phyloP scores from a whole-genome alignment of 2,329 filamentous ascomycete genomes.

The Colletotrichum incanum region DNA sequence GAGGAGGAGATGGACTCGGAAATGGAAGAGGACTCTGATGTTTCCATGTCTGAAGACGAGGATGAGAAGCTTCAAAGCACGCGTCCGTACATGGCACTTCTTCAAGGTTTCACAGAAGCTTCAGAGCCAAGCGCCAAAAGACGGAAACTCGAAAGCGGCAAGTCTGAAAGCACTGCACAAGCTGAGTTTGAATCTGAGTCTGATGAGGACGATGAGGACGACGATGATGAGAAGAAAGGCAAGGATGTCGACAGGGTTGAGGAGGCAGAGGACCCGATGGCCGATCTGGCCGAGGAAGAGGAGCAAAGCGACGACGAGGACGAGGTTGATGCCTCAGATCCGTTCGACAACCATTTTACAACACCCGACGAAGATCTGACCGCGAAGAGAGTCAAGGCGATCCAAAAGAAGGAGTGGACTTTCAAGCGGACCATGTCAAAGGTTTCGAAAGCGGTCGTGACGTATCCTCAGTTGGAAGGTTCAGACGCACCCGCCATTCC shows the following conservation, averaged over 20 bases:
- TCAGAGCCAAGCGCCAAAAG: slow-evolving; percentile 67
- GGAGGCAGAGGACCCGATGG: slow-evolving; percentile 42
- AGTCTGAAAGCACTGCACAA: slow-evolving; percentile 44
- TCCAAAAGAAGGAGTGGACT: slow-evolving; percentile 67
- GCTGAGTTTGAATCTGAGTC: slow-evolving; percentile 40
- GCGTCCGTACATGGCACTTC: slow-evolving; percentile 70
- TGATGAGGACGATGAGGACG: slow-evolving; percentile 44
- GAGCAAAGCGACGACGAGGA: slow-evolving; percentile 46
- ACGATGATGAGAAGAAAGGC: slow-evolving; percentile 50
- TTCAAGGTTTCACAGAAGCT: slow-evolving; percentile 70
- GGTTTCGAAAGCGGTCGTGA: slow-evolving; percentile 64
- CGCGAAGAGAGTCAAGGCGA: slow-evolving; percentile 65
- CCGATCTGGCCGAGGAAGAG: slow-evolving; percentile 46
- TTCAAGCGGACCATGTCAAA: slow-evolving; percentile 63
- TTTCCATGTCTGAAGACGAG: slow-evolving; percentile 59
- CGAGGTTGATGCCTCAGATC: slow-evolving; percentile 71
- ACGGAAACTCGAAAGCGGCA: slow-evolving; percentile 67
- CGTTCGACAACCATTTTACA: slow-evolving; percentile 87
- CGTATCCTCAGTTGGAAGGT: slow-evolving; percentile 60
- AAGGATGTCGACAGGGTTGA: slow-evolving; percentile 43
- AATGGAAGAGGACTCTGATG: slow-evolving; percentile 57
- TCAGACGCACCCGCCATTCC: slow-evolving; percentile 53
- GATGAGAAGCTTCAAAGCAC: slow-evolving; percentile 54
- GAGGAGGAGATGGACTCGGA: slow-evolving; percentile 49
- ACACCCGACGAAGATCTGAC: slow-evolving; percentile 75